Base-by-base conservation (phyloP, 139 green algal species). In the Chlamydomonas schloesseri region DNA sequence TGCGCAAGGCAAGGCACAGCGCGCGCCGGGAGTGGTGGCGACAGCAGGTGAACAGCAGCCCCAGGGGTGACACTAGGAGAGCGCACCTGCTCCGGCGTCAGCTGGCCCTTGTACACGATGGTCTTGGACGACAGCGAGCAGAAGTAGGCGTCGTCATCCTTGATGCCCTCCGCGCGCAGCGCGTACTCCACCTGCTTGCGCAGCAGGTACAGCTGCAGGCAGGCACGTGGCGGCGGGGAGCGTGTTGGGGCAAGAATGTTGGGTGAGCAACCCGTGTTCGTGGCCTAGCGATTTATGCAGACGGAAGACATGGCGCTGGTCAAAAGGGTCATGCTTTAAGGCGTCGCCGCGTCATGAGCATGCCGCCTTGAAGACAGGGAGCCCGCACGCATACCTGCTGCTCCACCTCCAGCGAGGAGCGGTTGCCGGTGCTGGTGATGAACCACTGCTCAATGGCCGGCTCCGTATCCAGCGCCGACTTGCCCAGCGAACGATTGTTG, bases 101-200 rank as follows among this genome's bases (percentile, higher is more conserved):
- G 97, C 94, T 99, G 97, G 13, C 97, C 97, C 94, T 99, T 99
- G 94, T 99, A 99, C 55, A 99, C 96, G 15, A 99, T 91, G 24
- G 97, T 99, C 67, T 90, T 90, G 11, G 91, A 94, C 60, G 94
- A 98, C 53, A 99, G 91, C 46, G 95, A 98, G 93, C 95, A 98
- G 86, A 98, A 95, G 94, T 99, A 99, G 87, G 90, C 93, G 82
- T 99, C 97, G 57, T 98, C 91, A 57, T 96, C 90, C 36, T 37
- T 73, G 69, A 91, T 88, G 60, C 46, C 83, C 6, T 29, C 60
- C 14, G n/a, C 55, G 36, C 78, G 62, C 65, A 95, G 88, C 71
- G 90, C 86, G 50, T 90, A 46, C 93, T 97, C 95, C 74, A 96
- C 94, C 57, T 96, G 82, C 81, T 87, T 87, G 81, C 96, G 93